Conservation (phyloP, 345 rosid species). For the Hibiscus syriacus region DNA sequence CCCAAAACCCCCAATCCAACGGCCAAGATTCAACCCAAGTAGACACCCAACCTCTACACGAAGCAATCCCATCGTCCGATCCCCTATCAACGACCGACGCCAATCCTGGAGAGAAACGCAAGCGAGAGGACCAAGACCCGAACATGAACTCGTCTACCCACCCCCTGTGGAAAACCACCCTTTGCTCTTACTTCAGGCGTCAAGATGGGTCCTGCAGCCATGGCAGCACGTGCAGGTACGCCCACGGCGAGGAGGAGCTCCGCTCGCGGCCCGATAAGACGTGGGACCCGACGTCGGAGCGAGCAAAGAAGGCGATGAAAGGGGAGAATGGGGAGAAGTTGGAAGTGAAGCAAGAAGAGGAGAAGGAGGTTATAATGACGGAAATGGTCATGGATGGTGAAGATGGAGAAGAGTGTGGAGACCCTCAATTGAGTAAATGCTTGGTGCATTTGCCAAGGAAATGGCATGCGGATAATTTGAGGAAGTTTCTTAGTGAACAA, state of each 20-base stretch:
- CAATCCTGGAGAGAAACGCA: conserved; percentile 52
- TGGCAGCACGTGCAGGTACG: conserved; percentile 66
- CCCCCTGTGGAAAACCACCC: conserved; percentile 65
- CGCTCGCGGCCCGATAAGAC: conserved; percentile 64
- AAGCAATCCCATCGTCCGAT: conserved; percentile 16
- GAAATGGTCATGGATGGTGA: conserved; percentile 45
- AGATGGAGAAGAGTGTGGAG: conserved; percentile 30
- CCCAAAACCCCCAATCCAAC: conserved; percentile 7
- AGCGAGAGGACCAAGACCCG: conserved; percentile 35
- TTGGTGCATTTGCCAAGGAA: conserved; percentile 64
- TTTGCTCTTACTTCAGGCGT: conserved; percentile 81
- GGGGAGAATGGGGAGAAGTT: conserved; percentile 21
- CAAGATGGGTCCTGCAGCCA: conserved; percentile 54
- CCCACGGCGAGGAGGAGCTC: conserved; percentile 88
- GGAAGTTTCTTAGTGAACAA: conserved; percentile 53
- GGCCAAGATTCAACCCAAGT: conserved; percentile 17
- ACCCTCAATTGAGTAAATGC: conserved; percentile 58
- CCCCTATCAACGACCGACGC: conserved; percentile 16
- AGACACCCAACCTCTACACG: not conserved
- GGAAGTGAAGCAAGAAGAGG: conserved; percentile 22
- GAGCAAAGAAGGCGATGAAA: conserved; percentile 53
- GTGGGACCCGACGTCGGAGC: conserved; percentile 96
- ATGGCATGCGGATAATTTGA: conserved; percentile 58
- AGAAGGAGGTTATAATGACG: conserved; percentile 46
- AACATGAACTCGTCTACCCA: conserved; percentile 18